Conservation (phyloP, 495 filamentous ascomycete genomes). For the Staphylotrichum longicolle region DNA sequence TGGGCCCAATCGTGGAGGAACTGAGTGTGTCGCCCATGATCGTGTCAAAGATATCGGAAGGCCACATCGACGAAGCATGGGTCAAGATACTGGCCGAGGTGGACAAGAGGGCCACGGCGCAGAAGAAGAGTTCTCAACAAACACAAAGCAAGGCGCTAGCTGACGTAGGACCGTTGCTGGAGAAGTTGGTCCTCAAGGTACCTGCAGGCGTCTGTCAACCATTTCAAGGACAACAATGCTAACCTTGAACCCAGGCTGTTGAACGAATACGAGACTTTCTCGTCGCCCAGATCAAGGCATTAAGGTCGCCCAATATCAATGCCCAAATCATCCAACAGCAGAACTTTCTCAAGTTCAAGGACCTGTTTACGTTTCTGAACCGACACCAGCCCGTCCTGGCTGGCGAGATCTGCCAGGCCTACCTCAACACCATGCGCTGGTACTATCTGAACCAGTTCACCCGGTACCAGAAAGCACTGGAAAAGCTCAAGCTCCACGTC, state of each 20-base stretch:
- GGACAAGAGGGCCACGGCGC: constrained; percentile 68
- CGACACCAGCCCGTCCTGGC: constrained; percentile 74
- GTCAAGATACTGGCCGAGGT: constrained; percentile 79
- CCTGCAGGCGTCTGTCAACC: not conserved
- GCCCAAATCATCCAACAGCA: constrained; percentile 94
- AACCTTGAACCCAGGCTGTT: constrained; percentile 57
- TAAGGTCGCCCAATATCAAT: constrained; percentile 92
- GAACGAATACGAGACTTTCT: constrained; percentile 92
- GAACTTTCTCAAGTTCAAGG: constrained; percentile 80
- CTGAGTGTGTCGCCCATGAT: constrained; percentile 80
- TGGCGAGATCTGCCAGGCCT: constrained; percentile 86
- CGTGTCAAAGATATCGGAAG: constrained; percentile 79
- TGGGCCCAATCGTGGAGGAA: constrained; percentile 90
- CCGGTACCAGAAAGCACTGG: constrained; percentile 78
- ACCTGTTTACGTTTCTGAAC: constrained; percentile 79
- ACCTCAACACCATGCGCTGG: constrained; percentile 98
- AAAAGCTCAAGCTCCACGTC: constrained; percentile 76
- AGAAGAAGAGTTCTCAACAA: constrained; percentile 62
- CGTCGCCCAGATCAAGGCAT: constrained; percentile 86
- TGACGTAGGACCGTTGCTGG: constrained; percentile 81
- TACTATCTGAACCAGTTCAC: constrained; percentile 92
- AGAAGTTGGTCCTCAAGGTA: constrained; percentile 79
- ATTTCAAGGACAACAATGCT: constrained; percentile 9
- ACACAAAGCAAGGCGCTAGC: constrained; percentile 68
- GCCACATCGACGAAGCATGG: constrained; percentile 87